These are phyloP conservation scores for Nyctanthes arbortristis DNA, from an alignment of 257 asterid species.

Conservation along the genomic window DNA sequence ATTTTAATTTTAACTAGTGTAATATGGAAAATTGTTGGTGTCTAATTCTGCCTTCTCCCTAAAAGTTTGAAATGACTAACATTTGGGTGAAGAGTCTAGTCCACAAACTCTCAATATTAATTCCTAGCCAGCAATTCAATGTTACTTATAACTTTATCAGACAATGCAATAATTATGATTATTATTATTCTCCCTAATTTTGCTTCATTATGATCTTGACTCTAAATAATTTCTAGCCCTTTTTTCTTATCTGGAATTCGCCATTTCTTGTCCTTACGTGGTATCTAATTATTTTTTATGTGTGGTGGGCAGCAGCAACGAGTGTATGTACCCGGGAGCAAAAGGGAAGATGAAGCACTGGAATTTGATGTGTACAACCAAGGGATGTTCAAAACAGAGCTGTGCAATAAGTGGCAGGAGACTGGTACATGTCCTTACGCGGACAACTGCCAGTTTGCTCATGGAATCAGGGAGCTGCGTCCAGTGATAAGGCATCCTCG, in stretches of 20 bases:
- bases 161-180: background rate
- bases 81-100: background rate
- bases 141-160: background rate
- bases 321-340: constrained; percentile 51
- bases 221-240: too few species aligned
- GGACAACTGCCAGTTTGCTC: constrained; percentile 77
- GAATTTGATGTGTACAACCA: constrained; percentile 73
- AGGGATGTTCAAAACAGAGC: constrained; percentile 78
- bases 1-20: background rate
- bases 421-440: constrained; percentile 72
- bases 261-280: constrained; percentile 2
- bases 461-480: constrained; percentile 71
- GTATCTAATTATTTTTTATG: background rate
- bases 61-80: background rate
- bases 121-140: background rate
- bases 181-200: background rate
- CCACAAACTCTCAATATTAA: background rate
- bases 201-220: background rate
- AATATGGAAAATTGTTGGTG: background rate
- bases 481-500: constrained; percentile 88
- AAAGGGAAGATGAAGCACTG: constrained; percentile 47
- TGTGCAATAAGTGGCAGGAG: constrained; percentile 89
- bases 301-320: constrained; percentile 45
- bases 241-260: too few species aligned
- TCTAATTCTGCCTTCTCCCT: background rate